Evolutionary conservation across 306 rosid species (phyloP).

Genomic region (Castanopsis chinensis): DNA sequence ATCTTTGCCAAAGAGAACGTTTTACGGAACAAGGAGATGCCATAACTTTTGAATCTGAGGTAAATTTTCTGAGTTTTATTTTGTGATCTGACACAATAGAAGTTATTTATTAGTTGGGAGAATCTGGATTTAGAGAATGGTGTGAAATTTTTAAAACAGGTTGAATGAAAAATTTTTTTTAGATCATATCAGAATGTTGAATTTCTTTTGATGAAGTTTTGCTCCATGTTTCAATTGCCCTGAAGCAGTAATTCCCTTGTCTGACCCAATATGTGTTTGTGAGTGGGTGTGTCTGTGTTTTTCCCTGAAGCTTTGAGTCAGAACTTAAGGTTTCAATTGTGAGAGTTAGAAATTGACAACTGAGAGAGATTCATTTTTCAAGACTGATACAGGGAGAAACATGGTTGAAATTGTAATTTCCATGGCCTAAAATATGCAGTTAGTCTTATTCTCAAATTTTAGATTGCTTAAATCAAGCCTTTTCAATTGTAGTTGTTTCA

Average conservation of each 20-base stretch:
- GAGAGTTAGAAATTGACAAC: background rate
- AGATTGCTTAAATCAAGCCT: background rate
- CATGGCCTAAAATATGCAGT: background rate
- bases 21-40: constrained; percentile 98
- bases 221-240: background rate
- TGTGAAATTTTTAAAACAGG: background rate
- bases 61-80: constrained; percentile 19
- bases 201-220: background rate
- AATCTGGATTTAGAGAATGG: background rate
- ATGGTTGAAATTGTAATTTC: background rate
- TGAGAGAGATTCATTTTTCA: background rate
- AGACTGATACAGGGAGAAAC: too few relatives aligned
- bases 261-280: background rate
- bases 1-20: constrained; percentile 73
- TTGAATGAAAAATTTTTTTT: background rate
- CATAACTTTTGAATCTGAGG: constrained; percentile 90
- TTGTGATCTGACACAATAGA: background rate
- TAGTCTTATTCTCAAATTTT: background rate
- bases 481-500: too few relatives aligned
- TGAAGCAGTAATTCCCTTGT: background rate
- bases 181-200: background rate
- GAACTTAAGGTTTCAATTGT: background rate
- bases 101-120: background rate
- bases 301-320: background rate
- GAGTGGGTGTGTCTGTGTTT: background rate